Conservation (phyloP, 495 filamentous ascomycete species). For the Hypoxylon lienhwacheense region DNA sequence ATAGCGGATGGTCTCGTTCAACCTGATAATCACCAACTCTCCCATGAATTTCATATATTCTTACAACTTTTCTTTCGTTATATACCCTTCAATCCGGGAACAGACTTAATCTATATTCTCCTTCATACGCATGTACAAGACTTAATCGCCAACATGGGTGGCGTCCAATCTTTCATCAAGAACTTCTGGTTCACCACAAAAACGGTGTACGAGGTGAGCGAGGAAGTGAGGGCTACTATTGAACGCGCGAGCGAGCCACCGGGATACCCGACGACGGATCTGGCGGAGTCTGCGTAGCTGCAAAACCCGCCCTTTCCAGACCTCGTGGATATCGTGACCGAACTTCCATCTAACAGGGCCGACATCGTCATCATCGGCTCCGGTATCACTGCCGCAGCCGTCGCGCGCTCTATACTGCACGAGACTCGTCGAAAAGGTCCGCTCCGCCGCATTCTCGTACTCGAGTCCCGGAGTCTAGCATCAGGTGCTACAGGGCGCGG, state of each 20-base stretch:
- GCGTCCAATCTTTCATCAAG: conserved; percentile 28
- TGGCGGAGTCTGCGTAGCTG: conserved; percentile 64
- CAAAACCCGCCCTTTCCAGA: conserved; percentile 51
- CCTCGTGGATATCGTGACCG: conserved; percentile 51
- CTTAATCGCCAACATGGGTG: conserved; percentile 32
- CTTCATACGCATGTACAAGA: neutral
- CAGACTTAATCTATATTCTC: too few species aligned
- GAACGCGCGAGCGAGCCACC: conserved; percentile 31
- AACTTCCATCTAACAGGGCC: conserved; percentile 44
- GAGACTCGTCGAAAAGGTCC: neutral
- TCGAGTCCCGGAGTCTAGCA: conserved; percentile 45
- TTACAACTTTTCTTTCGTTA: conserved; percentile 1
- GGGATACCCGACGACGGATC: conserved; percentile 48
- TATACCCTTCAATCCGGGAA: neutral
- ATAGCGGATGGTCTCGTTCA: neutral
- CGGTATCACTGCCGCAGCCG: conserved; percentile 61
- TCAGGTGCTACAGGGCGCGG: conserved; percentile 46
- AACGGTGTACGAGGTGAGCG: conserved; percentile 6
- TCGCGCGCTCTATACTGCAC: conserved; percentile 55
- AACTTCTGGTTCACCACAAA: conserved; percentile 8
- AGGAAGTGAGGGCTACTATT: conserved; percentile 17
- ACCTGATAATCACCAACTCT: neutral
- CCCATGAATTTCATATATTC: neutral
- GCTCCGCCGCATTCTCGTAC: conserved; percentile 35
- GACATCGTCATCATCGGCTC: conserved; percentile 65